A percentile compares a stretch with the other conserved stretches of the same genome.
phyloP scores from a whole-genome alignment of 768 basidiomycete species.

The Pleurotus salmoneostramineus region DNA sequence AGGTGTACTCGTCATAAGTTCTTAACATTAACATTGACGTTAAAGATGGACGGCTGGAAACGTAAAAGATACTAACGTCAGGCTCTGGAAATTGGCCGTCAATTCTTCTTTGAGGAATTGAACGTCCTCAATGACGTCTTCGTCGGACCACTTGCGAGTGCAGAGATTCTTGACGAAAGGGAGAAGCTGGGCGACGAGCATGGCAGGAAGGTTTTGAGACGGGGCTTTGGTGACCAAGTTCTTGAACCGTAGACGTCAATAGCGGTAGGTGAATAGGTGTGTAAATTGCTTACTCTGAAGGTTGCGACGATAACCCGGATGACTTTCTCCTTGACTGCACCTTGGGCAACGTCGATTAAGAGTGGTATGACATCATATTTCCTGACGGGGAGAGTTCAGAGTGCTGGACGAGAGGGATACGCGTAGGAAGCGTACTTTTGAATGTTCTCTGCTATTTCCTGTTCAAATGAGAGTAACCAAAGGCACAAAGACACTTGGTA shows the following conservation, averaged over 20 bases:
- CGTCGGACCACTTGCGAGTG: constrained; percentile 88
- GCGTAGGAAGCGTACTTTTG: constrained; percentile 59
- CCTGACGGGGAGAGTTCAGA: constrained; percentile 32
- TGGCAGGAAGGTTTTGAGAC: constrained; percentile 81
- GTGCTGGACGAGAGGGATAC: not conserved
- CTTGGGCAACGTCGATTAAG: constrained; percentile 79
- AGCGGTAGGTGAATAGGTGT: constrained; percentile 10
- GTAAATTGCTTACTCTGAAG: constrained; percentile 55
- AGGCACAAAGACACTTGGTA: constrained; percentile 93
- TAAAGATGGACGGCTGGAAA: not conserved
- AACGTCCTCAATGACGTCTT: constrained; percentile 91
- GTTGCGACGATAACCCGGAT: constrained; percentile 91
- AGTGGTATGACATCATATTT: constrained; percentile 88
- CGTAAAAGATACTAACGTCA: constrained; percentile 61
- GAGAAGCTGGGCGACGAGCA: constrained; percentile 85
- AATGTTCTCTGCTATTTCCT: constrained; percentile 77
- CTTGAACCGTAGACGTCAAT: constrained; percentile 31
- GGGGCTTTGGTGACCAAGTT: constrained; percentile 92
- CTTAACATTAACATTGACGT: constrained; percentile 32
- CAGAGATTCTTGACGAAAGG: constrained; percentile 85
- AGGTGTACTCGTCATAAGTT: constrained; percentile 94
- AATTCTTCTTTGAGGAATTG: constrained; percentile 85
- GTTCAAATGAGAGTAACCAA: constrained; percentile 93
- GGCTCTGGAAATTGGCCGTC: constrained; percentile 77
- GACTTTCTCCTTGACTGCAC: constrained; percentile 95